A percentile compares a stretch with the other conserved stretches of the same genome.
Conservation (phyloP, 352 stramenopile species). For the Phytophthora idaei region DNA sequence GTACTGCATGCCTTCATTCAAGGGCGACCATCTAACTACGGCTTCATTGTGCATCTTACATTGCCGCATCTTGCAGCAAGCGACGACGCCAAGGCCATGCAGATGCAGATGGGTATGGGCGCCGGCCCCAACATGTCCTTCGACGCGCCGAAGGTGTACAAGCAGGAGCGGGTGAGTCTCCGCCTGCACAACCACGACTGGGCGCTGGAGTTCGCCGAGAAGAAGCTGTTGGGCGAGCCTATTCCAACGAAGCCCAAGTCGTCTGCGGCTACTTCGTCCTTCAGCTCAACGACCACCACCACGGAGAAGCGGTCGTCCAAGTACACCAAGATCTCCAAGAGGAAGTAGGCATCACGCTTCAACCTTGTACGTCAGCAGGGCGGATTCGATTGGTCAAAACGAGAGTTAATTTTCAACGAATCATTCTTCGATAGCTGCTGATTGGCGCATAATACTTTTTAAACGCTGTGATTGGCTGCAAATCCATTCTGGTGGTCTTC, state of each 20-base stretch:
- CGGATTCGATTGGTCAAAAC: constrained; percentile 12
- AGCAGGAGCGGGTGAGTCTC: constrained; percentile 87
- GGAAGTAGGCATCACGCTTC: constrained; percentile 38
- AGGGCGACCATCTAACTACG: constrained; percentile 4
- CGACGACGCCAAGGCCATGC: constrained; percentile 90
- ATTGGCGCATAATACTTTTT: constrained; percentile 5
- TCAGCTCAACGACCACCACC: constrained; percentile 31
- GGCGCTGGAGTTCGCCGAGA: constrained; percentile 81
- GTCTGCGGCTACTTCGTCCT: constrained; percentile 10
- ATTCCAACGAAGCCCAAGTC: constrained; percentile 58
- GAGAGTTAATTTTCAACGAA: constrained; percentile 11
- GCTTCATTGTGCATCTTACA: neutral
- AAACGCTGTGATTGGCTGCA: constrained; percentile 8
- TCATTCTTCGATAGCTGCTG: neutral
- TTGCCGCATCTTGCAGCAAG: constrained; percentile 44
- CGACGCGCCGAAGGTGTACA: constrained; percentile 90
- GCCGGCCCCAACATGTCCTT: constrained; percentile 87
- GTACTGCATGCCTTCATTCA: neutral
- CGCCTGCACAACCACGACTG: constrained; percentile 85
- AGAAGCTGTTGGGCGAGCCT: constrained; percentile 79
- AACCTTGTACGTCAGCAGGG: neutral
- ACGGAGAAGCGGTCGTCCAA: constrained; percentile 66
- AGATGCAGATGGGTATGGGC: constrained; percentile 94
- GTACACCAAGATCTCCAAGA: constrained; percentile 82
- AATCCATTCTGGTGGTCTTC: constrained; percentile 32